phyloP scores from a whole-genome alignment of 1,139 yeast species.

The Candida pseudoviswanathii region DNA sequence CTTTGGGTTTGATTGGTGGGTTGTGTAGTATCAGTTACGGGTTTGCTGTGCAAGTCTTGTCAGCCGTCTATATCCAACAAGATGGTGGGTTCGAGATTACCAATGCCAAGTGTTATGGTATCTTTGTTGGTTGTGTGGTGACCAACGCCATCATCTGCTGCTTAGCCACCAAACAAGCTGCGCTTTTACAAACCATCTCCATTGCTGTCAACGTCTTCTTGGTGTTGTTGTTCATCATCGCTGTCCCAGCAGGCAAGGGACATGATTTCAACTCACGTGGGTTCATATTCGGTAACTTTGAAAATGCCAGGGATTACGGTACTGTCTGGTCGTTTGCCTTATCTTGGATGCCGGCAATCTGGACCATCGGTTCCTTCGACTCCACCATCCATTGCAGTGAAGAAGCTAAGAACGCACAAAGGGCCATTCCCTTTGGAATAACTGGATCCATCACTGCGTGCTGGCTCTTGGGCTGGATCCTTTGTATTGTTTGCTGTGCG shows the following conservation, averaged over 20 bases:
- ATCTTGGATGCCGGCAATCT: constrained; percentile 66
- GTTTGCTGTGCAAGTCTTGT: constrained; percentile 36
- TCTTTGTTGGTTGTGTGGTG: constrained; percentile 36
- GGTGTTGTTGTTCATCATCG: constrained; percentile 62
- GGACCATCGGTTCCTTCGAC: constrained; percentile 72
- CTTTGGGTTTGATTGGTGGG: constrained; percentile 40
- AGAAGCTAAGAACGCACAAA: constrained; percentile 67
- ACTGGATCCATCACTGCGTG: constrained; percentile 52
- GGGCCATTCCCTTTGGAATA: constrained; percentile 69
- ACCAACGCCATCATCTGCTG: constrained; percentile 33
- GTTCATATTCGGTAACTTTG: constrained; percentile 56
- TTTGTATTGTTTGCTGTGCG: constrained; percentile 56
- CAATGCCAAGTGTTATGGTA: constrained; percentile 35
- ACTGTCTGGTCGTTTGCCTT: constrained; percentile 67
- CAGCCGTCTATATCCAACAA: constrained; percentile 33
- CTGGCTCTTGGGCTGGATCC: constrained; percentile 61
- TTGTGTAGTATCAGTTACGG: constrained; percentile 43
- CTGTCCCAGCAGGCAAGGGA: constrained; percentile 59
- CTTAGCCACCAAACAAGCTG: constrained; percentile 45
- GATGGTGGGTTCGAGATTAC: constrained; percentile 38
- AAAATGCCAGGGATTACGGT: constrained; percentile 60
- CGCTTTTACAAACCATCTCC: constrained; percentile 61
- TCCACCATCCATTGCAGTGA: constrained; percentile 74
- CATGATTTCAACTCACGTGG: constrained; percentile 32
- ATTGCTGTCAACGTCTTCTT: constrained; percentile 57